Base-by-base conservation (phyloP, 1,139 yeast species). In the Debaryomyces nepalensis region DNA sequence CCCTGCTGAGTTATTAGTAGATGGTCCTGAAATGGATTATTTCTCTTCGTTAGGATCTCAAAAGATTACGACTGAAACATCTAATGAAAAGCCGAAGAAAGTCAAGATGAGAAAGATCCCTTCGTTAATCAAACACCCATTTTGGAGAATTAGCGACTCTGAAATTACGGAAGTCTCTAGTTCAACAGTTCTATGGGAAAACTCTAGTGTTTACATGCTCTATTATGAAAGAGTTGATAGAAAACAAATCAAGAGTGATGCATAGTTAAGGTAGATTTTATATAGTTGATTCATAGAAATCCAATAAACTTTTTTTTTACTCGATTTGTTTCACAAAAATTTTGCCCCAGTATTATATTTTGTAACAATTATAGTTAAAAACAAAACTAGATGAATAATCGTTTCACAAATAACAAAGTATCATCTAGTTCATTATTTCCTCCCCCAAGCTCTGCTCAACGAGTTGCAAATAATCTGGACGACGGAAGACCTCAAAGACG, bases 71-170 rank as follows among this genome's bases (percentile, higher is more conserved):
- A 23, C 48, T 32, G 46, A 43, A 5, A 46, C 40, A 26, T 31
- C 30, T 4, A 37, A 38, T 27, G 33, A 16, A 26, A 44, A 19
- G 10, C 8, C 37, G 6, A 48, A 53, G 37, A 60, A 64, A 37
- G 64, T 70, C 30, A 73, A 70, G 49, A 63, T 73, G 66, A 77
- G 73, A 52, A 82, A 76, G 50, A 67, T 84, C 8, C 77, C 81
- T 7, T 73, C 82, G 10, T 64, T 76, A 18, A 57, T 73, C 5
- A 80, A 79, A 45, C 73, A 77, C 39, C 90, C 91, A 12, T 91
- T 81, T 69, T 91, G 98, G 98, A 76, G 87, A 53, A 80, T 90
- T 21, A 87, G 95, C 49, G 98, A 91, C 62, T 74, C 88, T 2
- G 71, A 69, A 30, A 79, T 86, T 3, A 66, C 78, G 38, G 97